These are phyloP conservation scores for Globisporangium spinosum DNA, from an alignment of 352 stramenopile species.

Conservation along the genomic window DNA sequence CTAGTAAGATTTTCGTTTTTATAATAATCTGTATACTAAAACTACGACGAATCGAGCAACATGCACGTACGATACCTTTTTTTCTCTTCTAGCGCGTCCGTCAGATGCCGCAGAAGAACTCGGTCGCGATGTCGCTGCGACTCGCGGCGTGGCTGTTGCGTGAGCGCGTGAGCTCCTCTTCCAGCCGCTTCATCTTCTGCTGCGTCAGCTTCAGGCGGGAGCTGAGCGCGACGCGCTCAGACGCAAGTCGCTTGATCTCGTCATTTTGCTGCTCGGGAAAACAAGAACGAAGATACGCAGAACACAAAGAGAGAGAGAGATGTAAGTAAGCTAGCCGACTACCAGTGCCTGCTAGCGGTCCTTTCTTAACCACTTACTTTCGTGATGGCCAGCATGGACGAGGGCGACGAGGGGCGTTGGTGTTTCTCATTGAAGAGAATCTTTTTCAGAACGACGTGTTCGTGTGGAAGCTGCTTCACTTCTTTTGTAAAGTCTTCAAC, in stretches of 20 bases:
- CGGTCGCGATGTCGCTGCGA: constrained; percentile 42
- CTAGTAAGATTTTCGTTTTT: constrained; percentile 1
- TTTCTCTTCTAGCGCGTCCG: neutral
- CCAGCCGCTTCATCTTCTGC: constrained; percentile 48
- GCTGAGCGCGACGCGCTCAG: constrained; percentile 41
- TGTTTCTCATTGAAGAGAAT: constrained; percentile 16
- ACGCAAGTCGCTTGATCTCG: constrained; percentile 50
- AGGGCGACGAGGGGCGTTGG: constrained; percentile 12
- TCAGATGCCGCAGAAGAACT: constrained; percentile 72
- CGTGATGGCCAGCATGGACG: constrained; percentile 18
- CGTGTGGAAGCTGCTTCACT: constrained; percentile 36
- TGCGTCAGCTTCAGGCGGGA: constrained; percentile 48
- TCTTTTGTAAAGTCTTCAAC: constrained; percentile 31
- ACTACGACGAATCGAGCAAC: neutral
- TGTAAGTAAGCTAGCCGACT: constrained; percentile 11
- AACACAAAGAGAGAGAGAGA: too few relatives aligned
- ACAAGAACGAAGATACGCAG: too few relatives aligned
- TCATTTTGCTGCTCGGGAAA: constrained; percentile 28
- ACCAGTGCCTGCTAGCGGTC: too few relatives aligned
- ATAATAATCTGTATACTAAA: constrained; percentile 12
- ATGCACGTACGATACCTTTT: neutral
- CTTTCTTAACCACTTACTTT: constrained; percentile 17
- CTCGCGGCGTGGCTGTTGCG: constrained; percentile 40
- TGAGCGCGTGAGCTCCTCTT: constrained; percentile 53
- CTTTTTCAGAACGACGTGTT: constrained; percentile 25